A percentile compares a stretch with the other conserved stretches of the same genome.
Conservation (phyloP, 2,329 filamentous ascomycete species). For the Zalaria obscura region DNA sequence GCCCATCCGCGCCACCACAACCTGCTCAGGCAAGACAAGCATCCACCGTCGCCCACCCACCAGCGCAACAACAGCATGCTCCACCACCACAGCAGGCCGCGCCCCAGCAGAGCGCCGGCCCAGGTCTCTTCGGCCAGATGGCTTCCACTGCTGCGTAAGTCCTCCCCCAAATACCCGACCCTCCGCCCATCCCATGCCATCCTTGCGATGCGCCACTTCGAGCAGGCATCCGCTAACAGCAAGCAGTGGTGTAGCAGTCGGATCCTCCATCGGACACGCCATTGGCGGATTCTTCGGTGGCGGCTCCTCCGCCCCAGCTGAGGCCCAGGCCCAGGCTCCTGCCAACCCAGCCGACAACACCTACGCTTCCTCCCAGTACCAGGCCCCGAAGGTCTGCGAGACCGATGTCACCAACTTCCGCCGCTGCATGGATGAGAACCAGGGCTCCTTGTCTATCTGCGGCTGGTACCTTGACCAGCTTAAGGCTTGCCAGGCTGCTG, state of each 20-base stretch:
- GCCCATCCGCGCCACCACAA: constrained; percentile 49
- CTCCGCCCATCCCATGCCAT: neutral
- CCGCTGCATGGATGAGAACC: constrained; percentile 90
- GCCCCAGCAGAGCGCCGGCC: constrained; percentile 42
- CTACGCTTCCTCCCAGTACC: constrained; percentile 19
- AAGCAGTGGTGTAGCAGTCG: constrained; percentile 82
- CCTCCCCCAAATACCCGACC: neutral
- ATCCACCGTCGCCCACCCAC: constrained; percentile 32
- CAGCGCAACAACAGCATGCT: constrained; percentile 32
- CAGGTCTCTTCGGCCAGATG: constrained; percentile 92
- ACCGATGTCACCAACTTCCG: constrained; percentile 75
- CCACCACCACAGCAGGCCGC: constrained; percentile 31
- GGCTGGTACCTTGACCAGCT: constrained; percentile 97
- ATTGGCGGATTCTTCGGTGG: constrained; percentile 80
- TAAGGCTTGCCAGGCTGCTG: constrained; percentile 37
- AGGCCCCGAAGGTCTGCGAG: constrained; percentile 45
- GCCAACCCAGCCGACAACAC: constrained; percentile 22
- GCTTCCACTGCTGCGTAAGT: constrained; percentile 94
- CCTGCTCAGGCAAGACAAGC: constrained; percentile 42
- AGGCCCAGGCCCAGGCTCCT: constrained; percentile 30
- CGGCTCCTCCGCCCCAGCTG: constrained; percentile 43
- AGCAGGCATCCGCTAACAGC: constrained; percentile 12
- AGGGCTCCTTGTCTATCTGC: constrained; percentile 89
- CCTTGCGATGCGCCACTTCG: neutral
- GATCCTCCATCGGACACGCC: constrained; percentile 88